Evolutionary conservation across 768 basidiomycete species (phyloP).

Genomic region (Gyrodon lividus): DNA sequence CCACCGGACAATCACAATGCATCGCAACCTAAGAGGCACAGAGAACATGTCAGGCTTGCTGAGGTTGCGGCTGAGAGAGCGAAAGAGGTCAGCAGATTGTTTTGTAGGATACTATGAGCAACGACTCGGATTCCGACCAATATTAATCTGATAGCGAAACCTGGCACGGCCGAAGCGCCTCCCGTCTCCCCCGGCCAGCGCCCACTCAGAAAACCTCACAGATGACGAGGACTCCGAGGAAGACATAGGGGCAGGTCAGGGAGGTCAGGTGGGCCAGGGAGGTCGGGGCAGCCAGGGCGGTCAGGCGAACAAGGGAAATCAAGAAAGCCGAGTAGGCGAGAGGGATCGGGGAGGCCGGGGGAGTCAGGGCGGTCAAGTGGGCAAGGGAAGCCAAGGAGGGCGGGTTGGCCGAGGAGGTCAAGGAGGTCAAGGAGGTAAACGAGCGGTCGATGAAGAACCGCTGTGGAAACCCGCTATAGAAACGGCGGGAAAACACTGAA

Average conservation of each 20-base stretch:
- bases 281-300: no score
- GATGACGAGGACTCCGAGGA: neutral
- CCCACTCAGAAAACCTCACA: neutral
- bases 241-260: neutral
- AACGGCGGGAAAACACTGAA: no score
- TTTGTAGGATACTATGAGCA: no score
- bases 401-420: no score
- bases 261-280: no score
- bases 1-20: neutral
- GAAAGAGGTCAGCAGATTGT: neutral
- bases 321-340: no score
- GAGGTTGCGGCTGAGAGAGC: neutral
- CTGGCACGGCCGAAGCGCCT: neutral
- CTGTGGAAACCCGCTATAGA: no score
- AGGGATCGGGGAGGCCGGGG: no score
- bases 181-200: neutral
- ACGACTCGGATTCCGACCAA: neutral
- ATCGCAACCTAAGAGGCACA: neutral
- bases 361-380: no score
- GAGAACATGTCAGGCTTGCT: neutral
- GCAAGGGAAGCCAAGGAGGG: no score
- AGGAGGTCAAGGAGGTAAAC: neutral
- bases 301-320: no score
- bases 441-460: neutral
- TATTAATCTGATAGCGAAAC: neutral